These are phyloP conservation scores for Tolypocladium inflatum DNA, from an alignment of 2,329 filamentous ascomycete species.

Conservation along the genomic window DNA sequence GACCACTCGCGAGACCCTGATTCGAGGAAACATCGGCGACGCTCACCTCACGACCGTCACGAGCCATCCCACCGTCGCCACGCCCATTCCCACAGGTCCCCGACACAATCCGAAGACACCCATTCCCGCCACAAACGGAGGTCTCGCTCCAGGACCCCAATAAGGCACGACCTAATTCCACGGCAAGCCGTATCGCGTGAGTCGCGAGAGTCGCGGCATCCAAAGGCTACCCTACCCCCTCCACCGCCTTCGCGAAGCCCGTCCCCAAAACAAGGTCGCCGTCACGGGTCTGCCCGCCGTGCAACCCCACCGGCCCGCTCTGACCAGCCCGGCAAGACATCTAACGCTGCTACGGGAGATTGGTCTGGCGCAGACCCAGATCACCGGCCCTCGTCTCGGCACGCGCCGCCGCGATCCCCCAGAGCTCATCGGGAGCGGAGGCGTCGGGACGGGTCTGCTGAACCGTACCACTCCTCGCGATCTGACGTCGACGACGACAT, in stretches of 20 bases:
- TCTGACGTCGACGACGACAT: constrained; percentile 43
- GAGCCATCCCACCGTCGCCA: constrained; percentile 20
- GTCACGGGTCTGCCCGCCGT: constrained; percentile 2
- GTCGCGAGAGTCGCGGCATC: constrained; percentile 14
- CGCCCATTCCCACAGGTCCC: constrained; percentile 17
- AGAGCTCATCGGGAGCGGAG: constrained; percentile 15
- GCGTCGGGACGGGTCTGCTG: constrained; percentile 17
- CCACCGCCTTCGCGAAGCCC: constrained; percentile 2
- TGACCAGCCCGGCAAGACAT: constrained; percentile 9
- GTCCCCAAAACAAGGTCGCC: constrained; percentile 4
- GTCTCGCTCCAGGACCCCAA: constrained; percentile 16
- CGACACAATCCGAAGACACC: constrained; percentile 11
- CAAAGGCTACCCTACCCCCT: constrained; percentile 8
- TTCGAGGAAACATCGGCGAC: constrained; percentile 19
- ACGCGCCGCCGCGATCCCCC: constrained; percentile 17
- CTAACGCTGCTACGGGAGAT: constrained; percentile 8
- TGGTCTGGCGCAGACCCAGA: constrained; percentile 8
- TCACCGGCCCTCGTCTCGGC: constrained; percentile 11
- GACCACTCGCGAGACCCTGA: constrained; percentile 28
- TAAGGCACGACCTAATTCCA: constrained; percentile 3
- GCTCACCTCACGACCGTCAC: constrained; percentile 21
- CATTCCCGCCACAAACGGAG: constrained; percentile 10
- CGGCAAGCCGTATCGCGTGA: neutral
- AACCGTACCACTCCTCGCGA: constrained; percentile 30
- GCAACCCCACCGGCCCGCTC: constrained; percentile 13